Evolutionary conservation across 495 filamentous ascomycete genomes (phyloP).

Genomic region (Aspergillus steynii): DNA sequence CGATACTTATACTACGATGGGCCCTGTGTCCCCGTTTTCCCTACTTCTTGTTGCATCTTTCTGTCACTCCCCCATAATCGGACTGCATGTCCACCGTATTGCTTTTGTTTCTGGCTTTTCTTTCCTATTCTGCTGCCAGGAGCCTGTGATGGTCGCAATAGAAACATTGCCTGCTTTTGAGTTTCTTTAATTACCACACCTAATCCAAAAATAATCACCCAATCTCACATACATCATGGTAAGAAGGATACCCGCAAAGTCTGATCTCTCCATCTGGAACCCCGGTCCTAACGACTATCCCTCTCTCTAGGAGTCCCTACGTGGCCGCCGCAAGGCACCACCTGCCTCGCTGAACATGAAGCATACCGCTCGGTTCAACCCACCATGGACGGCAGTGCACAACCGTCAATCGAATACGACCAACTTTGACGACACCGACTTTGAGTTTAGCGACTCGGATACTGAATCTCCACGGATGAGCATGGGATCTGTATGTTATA

Average conservation of each 20-base stretch:
- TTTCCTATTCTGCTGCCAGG: constrained; percentile 1
- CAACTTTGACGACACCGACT: constrained; percentile 74
- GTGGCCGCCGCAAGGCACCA: constrained; percentile 19
- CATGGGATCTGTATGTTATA: constrained; percentile 20
- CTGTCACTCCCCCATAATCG: not conserved
- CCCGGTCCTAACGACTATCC: not conserved
- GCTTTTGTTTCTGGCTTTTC: not conserved
- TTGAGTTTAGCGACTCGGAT: constrained; percentile 58
- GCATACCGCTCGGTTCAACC: constrained; percentile 11
- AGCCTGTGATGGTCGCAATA: not conserved
- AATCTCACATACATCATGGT: not conserved
- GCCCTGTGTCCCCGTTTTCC: not conserved
- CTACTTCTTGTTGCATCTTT: not conserved
- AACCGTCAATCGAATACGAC: constrained; percentile 56
- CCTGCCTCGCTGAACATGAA: constrained; percentile 17
- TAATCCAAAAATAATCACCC: not conserved
- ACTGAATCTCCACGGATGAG: constrained; percentile 59
- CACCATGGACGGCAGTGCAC: constrained; percentile 2
- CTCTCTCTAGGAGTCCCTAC: constrained; percentile 17
- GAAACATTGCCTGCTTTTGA: not conserved
- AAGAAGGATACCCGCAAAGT: not conserved
- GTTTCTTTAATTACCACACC: not conserved
- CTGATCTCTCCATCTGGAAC: not conserved
- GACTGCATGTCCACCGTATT: not conserved
- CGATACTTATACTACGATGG: constrained; percentile 10